Conservation (phyloP, 768 basidiomycete genomes). For the Chalciporus pseudorubinellus region DNA sequence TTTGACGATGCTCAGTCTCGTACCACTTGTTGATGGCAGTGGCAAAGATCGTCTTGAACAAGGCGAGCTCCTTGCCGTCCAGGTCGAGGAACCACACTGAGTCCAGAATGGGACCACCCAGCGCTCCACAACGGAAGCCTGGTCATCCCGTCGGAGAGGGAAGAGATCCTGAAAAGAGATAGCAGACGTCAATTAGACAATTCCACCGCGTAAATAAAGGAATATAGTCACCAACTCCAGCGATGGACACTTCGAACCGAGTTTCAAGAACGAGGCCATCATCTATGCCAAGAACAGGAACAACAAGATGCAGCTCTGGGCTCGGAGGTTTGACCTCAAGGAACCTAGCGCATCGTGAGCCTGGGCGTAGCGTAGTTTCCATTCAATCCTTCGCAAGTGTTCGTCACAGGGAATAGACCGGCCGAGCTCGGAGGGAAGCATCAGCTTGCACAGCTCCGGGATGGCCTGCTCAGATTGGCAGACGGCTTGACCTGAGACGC, state of each 20-base stretch:
- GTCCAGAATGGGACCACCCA: conserved; percentile 27
- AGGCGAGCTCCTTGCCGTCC: conserved; percentile 9
- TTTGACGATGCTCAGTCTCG: not conserved
- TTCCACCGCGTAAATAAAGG: conserved; percentile 21
- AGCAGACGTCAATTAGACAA: conserved; percentile 10
- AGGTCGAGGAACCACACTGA: conserved; percentile 19
- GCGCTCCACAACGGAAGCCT: conserved; percentile 21
- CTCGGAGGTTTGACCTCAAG: too few species aligned
- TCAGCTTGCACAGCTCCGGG: too few species aligned
- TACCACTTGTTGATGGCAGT: conserved; percentile 18
- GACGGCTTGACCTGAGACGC: conserved; percentile 31
- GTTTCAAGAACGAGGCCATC: conserved; percentile 23
- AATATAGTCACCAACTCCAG: conserved; percentile 33
- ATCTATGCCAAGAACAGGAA: conserved; percentile 27
- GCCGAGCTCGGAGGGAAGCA: too few species aligned
- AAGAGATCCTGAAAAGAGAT: conserved; percentile 21
- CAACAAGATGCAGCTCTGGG: too few species aligned
- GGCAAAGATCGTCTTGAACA: conserved; percentile 18
- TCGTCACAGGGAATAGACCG: too few species aligned
- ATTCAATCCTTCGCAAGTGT: too few species aligned
- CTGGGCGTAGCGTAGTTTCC: too few species aligned
- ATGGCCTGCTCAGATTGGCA: conserved; percentile 26
- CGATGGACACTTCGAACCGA: conserved; percentile 28
- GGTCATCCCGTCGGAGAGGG: conserved; percentile 27
- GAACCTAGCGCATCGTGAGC: too few species aligned